A percentile compares a stretch with the other conserved stretches of the same genome.
Conservation (phyloP, 1,139 yeast genomes). For the Hansenula lynferdii region DNA sequence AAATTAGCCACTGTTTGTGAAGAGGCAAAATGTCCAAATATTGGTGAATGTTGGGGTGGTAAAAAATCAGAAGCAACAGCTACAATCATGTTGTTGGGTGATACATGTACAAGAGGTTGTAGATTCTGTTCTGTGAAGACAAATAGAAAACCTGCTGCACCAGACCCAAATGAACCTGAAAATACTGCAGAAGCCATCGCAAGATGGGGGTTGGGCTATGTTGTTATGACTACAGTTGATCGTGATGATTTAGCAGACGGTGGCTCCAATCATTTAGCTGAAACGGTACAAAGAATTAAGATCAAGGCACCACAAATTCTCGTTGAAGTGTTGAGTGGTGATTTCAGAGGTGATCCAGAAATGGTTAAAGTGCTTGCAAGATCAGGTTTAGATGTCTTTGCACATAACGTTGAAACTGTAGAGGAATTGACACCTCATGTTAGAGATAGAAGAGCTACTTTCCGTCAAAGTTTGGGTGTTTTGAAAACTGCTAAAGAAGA, state of each 20-base stretch:
- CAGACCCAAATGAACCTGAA: constrained; percentile 96
- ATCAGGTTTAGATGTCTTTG: constrained; percentile 93
- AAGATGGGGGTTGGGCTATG: constrained; percentile 98
- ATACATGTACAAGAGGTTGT: constrained; percentile 98
- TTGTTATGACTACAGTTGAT: constrained; percentile 95
- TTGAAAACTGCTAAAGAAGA: constrained; percentile 74
- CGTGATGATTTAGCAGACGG: constrained; percentile 94
- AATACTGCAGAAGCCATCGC: constrained; percentile 97
- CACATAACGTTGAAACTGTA: constrained; percentile 96
- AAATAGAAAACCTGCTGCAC: constrained; percentile 75
- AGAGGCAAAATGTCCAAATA: constrained; percentile 98
- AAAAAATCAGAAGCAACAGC: constrained; percentile 96
- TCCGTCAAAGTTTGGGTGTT: constrained; percentile 79
- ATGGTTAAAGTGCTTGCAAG: constrained; percentile 77
- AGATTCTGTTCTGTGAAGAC: constrained; percentile 97
- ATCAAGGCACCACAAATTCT: constrained; percentile 84
- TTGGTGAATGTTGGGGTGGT: constrained; percentile 99
- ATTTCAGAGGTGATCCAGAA: constrained; percentile 84
- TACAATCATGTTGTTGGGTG: constrained; percentile 97
- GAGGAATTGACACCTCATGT: constrained; percentile 93
- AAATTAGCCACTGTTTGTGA: constrained; percentile 95
- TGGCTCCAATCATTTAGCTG: constrained; percentile 87
- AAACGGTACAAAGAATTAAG: constrained; percentile 82
- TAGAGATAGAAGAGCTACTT: constrained; percentile 95
- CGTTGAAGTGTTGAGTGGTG: constrained; percentile 94